Evolutionary conservation across 352 stramenopile genomes (phyloP), one percentile per base, ranked within the genome.

Genomic region (Pythium plurisporium): DNA sequence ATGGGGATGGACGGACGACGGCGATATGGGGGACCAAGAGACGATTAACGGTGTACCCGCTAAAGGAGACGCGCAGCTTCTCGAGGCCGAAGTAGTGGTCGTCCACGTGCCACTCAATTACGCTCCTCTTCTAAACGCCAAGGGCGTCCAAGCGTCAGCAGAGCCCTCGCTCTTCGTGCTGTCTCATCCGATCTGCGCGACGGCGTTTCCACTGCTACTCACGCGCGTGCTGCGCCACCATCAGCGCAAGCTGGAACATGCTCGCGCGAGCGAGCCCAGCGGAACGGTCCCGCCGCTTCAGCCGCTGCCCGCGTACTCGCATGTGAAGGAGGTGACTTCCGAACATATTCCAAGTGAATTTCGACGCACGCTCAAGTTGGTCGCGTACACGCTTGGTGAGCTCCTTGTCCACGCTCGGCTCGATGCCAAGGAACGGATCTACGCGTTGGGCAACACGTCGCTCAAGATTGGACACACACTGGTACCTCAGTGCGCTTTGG

Each of bases 401-500:
- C 70, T 86, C 47, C 62, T 87, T 38, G 30, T 77, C 6, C 64
- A 74, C 1, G 60, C 74, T 36, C 63, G 65, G 9, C 51, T 91
- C 9, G 73, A 91, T 34, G 76, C 83, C 9, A 84, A 83, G 23
- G 78, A 90, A 7, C 73, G 73, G 17, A 88, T 93, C 33, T 90
- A 82, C 43, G 70, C 79, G 2, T 44, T 90, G n/a, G 82, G 82
- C 19, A 68, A 65, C 0, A 90, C 79, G 9, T 90, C 79, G 9
- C 64, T 90, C 31, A 93, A 93, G 55, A 85, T 93, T 22, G 82
- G 82, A 9, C 78, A 93, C 51, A 93, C 82, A 7, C 48, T 93
- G 50, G 74, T 84, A 49, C 15, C 7, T 37, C 31, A 37, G 19
- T 6, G 36, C 11, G 11, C 8, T 23, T n/a, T 42, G 36, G 15